Base-by-base conservation (phyloP, 345 rosid species). In the Ceriops tagal region DNA sequence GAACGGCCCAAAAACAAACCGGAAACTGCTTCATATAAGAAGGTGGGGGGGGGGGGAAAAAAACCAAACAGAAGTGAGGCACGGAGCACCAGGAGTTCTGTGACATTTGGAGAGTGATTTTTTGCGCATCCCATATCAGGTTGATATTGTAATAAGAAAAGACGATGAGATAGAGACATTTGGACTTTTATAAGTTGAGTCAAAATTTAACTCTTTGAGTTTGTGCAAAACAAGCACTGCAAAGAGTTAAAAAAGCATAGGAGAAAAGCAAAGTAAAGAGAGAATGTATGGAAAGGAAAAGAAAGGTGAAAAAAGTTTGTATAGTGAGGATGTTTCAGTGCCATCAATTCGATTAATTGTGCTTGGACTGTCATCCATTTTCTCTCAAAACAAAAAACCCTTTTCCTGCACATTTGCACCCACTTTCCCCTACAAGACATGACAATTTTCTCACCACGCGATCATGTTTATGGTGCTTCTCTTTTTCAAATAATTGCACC, bases 341-440 rank as follows among this genome's bases (percentile, higher is more conserved):
- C 67, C 79, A 77, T 82, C 87, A 74, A 78, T 71, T 82, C 77
- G 74, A 70, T 73, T 73, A 77, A 78, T 73, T 73, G 84, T 71
- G 77, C 18, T 83, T 74, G 84, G 88, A 76, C 92, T 85, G 89
- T 79, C 88, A 85, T 80, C 86, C 92, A 85, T 87, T 84, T 73
- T 70, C 80, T 68, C 75, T 65, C 73, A 49, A 66, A 76, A 77
- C 70, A 77, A 75, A 56, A 72, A 68, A 30, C 69, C 66, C 79
- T 77, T 80, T 77, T 59, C 73, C 82, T 78, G 58, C 72, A 73
- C 79, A 81, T 69, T 71, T 85, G 87, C 88, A 65, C 82, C 86
- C 78, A 65, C 82, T 85, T 84, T 82, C 66, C 81, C 80, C 67
- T 73, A 75, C 92, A 85, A 27, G 80, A 85, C 81, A 77, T 77